These are phyloP conservation scores for Plasmodium adleri DNA, from an alignment of 169 alveolate species.

Conservation along the genomic window DNA sequence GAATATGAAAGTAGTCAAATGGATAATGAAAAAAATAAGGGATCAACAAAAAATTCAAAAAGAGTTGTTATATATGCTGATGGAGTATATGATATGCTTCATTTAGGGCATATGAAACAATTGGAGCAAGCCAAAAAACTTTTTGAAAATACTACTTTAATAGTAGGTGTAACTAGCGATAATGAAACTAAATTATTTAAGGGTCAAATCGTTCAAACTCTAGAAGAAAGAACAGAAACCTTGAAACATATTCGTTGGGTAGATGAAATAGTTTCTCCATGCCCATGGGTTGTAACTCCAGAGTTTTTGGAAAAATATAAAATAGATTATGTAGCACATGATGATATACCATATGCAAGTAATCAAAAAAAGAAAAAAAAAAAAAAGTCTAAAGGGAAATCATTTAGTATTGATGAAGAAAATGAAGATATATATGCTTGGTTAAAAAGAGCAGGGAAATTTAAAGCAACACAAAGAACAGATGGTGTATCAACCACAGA, in stretches of 20 bases:
- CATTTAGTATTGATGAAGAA: constrained; percentile 72
- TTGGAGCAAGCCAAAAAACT: constrained; percentile 96
- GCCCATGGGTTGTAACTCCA: constrained; percentile 94
- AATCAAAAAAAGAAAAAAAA: constrained; percentile 80
- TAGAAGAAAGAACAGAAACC: constrained; percentile 94
- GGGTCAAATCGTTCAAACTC: constrained; percentile 95
- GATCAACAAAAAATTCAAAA: neutral
- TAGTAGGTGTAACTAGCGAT: constrained; percentile 97
- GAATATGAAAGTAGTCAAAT: neutral
- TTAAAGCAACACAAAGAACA: constrained; percentile 92
- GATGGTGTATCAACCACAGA: constrained; percentile 97
- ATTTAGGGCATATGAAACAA: constrained; percentile 96
- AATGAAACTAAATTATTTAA: constrained; percentile 93
- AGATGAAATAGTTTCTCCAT: constrained; percentile 96
- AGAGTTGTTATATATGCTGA: constrained; percentile 83
- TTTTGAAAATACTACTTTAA: constrained; percentile 91
- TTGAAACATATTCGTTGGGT: constrained; percentile 96
- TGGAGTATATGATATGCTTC: constrained; percentile 97
- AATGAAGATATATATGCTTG: constrained; percentile 91
- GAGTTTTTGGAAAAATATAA: constrained; percentile 90
- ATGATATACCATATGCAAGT: constrained; percentile 91
- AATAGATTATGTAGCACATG: constrained; percentile 95
- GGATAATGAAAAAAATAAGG: neutral
- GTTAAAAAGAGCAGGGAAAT: constrained; percentile 91
- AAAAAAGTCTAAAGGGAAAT: constrained; percentile 48